These are phyloP conservation scores for Elsinoe perseae DNA, from an alignment of 2,329 filamentous ascomycete species.

Conservation along the genomic window DNA sequence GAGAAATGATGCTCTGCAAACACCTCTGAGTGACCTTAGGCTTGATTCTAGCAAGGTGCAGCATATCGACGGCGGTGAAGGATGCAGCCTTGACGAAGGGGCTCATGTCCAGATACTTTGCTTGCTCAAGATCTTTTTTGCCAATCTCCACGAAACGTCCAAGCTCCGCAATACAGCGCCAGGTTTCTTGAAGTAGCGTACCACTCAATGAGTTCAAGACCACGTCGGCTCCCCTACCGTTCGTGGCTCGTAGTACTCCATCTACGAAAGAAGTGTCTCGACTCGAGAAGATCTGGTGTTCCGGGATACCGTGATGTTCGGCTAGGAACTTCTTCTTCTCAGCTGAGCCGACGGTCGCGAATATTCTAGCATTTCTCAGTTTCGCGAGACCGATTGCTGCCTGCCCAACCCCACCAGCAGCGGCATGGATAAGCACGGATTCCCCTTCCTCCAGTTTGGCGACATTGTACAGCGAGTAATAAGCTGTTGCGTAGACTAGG, in stretches of 20 bases:
- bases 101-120: constrained; percentile 15
- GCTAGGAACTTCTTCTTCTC: constrained; percentile 22
- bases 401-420: constrained; percentile 23
- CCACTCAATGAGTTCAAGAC: constrained; percentile 26
- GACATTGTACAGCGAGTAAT: constrained; percentile 27
- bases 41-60: background rate
- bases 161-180: constrained; percentile 24
- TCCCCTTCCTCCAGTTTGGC: constrained; percentile 25
- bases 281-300: constrained; percentile 27
- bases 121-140: constrained; percentile 19
- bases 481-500: constrained; percentile 20
- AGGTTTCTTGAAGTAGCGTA: constrained; percentile 23
- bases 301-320: constrained; percentile 21
- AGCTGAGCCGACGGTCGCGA: constrained; percentile 22
- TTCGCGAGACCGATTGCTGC: constrained; percentile 22
- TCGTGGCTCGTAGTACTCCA: constrained; percentile 23
- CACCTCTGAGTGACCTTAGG: background rate
- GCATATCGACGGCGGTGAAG: constrained; percentile 28
- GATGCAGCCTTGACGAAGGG: constrained; percentile 29
- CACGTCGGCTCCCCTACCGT: constrained; percentile 28
- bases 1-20: too few relatives aligned
- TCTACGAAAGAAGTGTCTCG: constrained; percentile 24
- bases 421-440: constrained; percentile 27
- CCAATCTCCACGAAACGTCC: constrained; percentile 27
- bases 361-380: constrained; percentile 22